These are phyloP conservation scores for Marasmius fiardii DNA, from an alignment of 1,284 basidiomycete species.

Conservation along the genomic window DNA sequence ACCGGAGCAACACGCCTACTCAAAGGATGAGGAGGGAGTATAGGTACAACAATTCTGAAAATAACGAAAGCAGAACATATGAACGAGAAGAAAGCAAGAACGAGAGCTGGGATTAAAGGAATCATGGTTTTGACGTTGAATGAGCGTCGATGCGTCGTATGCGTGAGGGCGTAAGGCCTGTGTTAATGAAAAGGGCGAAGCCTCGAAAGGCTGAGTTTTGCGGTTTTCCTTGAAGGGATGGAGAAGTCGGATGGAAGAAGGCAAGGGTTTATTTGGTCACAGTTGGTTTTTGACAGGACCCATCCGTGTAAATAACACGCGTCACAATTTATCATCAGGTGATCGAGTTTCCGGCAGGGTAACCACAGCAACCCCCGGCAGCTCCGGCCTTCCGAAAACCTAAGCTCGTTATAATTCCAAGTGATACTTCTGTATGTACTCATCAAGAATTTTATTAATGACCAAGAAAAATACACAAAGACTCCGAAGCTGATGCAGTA, in stretches of 20 bases:
- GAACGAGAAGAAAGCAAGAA: slow-evolving; percentile 66
- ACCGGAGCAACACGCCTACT: slow-evolving; percentile 69
- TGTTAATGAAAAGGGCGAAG: slow-evolving; percentile 11
- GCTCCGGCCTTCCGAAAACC: too few species aligned
- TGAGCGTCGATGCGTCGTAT: slow-evolving; percentile 35
- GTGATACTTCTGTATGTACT: too few species aligned
- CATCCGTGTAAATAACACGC: background rate
- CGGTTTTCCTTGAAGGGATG: slow-evolving; percentile 3
- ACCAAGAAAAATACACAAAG: too few species aligned
- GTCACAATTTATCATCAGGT: background rate
- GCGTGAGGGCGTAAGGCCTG: slow-evolving; percentile 36
- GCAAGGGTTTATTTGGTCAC: slow-evolving; percentile 6
- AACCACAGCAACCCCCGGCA: too few species aligned
- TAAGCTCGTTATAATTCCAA: too few species aligned
- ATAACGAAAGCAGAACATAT: slow-evolving; percentile 67
- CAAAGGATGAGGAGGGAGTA: slow-evolving; percentile 65
- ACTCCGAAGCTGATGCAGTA: too few species aligned
- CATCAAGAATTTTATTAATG: too few species aligned
- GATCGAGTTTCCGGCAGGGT: background rate
- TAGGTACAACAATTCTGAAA: slow-evolving; percentile 66
- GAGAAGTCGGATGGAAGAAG: slow-evolving; percentile 8
- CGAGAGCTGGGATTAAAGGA: slow-evolving; percentile 60
- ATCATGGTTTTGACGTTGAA: slow-evolving; percentile 48
- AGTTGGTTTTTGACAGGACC: slow-evolving; percentile 2
- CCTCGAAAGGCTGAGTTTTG: slow-evolving; percentile 6